Percentiles rank a stretch among this genome's conserved stretches.
phyloP scores from a whole-genome alignment of 441 rosid species.

The Populus hybrid region DNA sequence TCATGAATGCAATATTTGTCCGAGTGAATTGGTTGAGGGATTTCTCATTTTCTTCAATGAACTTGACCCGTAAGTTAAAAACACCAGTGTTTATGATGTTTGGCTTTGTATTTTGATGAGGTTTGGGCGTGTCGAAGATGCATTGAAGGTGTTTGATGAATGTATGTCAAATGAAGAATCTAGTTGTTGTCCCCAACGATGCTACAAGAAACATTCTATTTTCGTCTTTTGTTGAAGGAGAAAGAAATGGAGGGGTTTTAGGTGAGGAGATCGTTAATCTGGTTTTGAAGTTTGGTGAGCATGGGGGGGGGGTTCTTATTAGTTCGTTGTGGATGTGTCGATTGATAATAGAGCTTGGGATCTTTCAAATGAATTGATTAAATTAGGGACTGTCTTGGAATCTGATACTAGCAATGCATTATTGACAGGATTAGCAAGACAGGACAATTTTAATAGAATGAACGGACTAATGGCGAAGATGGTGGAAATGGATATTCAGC shows the following conservation, averaged over 20 bases:
- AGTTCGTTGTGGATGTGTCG: slow-evolving; percentile 33
- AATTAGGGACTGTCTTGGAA: slow-evolving; percentile 38
- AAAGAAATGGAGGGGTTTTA: slow-evolving; percentile 18
- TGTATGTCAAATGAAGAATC: slow-evolving; percentile 42
- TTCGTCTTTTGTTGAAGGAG: slow-evolving; percentile 29
- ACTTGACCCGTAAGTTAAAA: slow-evolving; percentile 32
- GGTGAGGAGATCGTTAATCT: slow-evolving; percentile 38
- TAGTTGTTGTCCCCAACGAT: slow-evolving; percentile 36
- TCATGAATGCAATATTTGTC: slow-evolving; percentile 7
- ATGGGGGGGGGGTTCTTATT: slow-evolving; percentile 37
- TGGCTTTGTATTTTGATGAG: slow-evolving; percentile 29
- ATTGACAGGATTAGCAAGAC: slow-evolving; percentile 55
- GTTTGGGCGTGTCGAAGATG: slow-evolving; percentile 38
- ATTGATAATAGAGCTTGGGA: slow-evolving; percentile 48
- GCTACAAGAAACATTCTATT: slow-evolving; percentile 45
- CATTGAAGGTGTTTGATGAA: slow-evolving; percentile 78
- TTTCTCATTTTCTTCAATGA: slow-evolving; percentile 37
- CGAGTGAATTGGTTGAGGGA: slow-evolving; percentile 42
- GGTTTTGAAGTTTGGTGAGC: slow-evolving; percentile 42
- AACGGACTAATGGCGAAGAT: slow-evolving; percentile 48
- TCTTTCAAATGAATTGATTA: slow-evolving; percentile 39
- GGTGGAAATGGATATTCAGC: slow-evolving; percentile 49
- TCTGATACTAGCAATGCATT: slow-evolving; percentile 55
- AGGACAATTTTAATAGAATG: slow-evolving; percentile 45
- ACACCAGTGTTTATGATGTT: slow-evolving; percentile 40